Evolutionary conservation across 352 stramenopile species (phyloP).

Genomic region (Globisporangium viniferum): DNA sequence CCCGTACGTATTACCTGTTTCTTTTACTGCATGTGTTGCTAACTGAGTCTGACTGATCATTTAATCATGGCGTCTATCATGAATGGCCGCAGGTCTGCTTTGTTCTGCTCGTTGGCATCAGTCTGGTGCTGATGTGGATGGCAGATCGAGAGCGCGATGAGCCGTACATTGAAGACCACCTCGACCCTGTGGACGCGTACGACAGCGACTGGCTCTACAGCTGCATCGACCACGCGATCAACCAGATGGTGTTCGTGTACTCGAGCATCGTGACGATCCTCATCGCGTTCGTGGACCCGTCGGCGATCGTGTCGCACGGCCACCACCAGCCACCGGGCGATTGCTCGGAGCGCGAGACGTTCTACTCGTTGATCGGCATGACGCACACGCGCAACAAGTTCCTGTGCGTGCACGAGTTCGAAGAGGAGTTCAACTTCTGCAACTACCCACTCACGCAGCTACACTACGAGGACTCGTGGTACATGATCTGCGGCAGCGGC

Average conservation of each 20-base stretch:
- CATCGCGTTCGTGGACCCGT: slow-evolving; percentile 57
- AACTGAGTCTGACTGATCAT: too few species aligned
- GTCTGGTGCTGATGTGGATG: slow-evolving; percentile 65
- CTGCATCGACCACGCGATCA: slow-evolving; percentile 76
- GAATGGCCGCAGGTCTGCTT: slow-evolving; percentile 40
- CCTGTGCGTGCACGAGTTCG: slow-evolving; percentile 72
- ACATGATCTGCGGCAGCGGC: slow-evolving; percentile 79
- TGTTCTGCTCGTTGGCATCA: slow-evolving; percentile 40
- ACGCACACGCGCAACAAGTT: slow-evolving; percentile 58
- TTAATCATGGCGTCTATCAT: background rate
- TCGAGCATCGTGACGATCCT: slow-evolving; percentile 57
- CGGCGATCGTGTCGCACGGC: slow-evolving; percentile 66
- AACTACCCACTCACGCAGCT: slow-evolving; percentile 76
- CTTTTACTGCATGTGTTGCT: background rate
- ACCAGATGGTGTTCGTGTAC: slow-evolving; percentile 80
- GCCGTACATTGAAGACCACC: slow-evolving; percentile 41
- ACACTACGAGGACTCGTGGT: slow-evolving; percentile 72
- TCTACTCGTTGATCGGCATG: slow-evolving; percentile 61
- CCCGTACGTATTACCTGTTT: slow-evolving; percentile 22
- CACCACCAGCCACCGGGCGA: slow-evolving; percentile 75
- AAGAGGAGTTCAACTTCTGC: slow-evolving; percentile 84
- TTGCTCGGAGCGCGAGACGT: slow-evolving; percentile 54
- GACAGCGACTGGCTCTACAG: slow-evolving; percentile 81
- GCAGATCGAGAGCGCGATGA: slow-evolving; percentile 65
- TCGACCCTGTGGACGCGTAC: slow-evolving; percentile 66